These are phyloP conservation scores for Colletotrichum nymphaeae DNA, from an alignment of 2,329 filamentous ascomycete genomes.

Conservation along the genomic window DNA sequence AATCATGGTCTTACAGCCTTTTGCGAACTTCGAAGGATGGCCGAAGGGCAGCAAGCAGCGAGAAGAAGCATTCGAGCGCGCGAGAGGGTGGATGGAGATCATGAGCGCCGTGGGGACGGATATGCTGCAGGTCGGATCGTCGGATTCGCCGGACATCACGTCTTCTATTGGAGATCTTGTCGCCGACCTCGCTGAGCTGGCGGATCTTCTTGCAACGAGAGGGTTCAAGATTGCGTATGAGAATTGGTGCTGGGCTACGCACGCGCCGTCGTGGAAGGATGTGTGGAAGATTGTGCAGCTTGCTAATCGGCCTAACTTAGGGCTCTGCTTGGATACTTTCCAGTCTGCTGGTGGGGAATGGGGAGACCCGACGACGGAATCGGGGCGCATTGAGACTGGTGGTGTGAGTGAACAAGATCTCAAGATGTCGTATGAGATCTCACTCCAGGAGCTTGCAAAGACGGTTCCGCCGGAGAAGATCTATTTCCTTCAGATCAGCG, in stretches of 20 bases:
- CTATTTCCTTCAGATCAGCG: slow-evolving; percentile 79
- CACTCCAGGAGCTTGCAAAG: slow-evolving; percentile 64
- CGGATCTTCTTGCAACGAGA: slow-evolving; percentile 68
- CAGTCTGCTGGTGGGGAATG: slow-evolving; percentile 80
- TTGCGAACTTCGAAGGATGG: slow-evolving; percentile 84
- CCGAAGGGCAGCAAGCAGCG: slow-evolving; percentile 65
- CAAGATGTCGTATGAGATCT: slow-evolving; percentile 60
- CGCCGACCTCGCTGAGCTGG: slow-evolving; percentile 71
- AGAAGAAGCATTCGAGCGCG: slow-evolving; percentile 71
- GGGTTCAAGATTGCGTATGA: slow-evolving; percentile 77
- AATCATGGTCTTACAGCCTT: slow-evolving; percentile 80
- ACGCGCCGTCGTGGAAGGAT: slow-evolving; percentile 74
- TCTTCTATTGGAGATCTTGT: slow-evolving; percentile 63
- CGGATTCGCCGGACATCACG: slow-evolving; percentile 70
- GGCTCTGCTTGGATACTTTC: slow-evolving; percentile 83
- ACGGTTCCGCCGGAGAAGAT: slow-evolving; percentile 77
- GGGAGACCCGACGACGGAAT: slow-evolving; percentile 75
- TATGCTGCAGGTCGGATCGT: slow-evolving; percentile 75
- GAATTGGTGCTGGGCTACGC: slow-evolving; percentile 85
- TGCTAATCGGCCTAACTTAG: slow-evolving; percentile 74
- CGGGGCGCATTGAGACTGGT: slow-evolving; percentile 66
- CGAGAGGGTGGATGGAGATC: slow-evolving; percentile 75
- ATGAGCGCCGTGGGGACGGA: slow-evolving; percentile 78
- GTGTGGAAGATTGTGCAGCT: slow-evolving; percentile 76
- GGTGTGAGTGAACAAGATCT: slow-evolving; percentile 55